Conservation (phyloP, 345 rosid species). For the Lumnitzera littorea region DNA sequence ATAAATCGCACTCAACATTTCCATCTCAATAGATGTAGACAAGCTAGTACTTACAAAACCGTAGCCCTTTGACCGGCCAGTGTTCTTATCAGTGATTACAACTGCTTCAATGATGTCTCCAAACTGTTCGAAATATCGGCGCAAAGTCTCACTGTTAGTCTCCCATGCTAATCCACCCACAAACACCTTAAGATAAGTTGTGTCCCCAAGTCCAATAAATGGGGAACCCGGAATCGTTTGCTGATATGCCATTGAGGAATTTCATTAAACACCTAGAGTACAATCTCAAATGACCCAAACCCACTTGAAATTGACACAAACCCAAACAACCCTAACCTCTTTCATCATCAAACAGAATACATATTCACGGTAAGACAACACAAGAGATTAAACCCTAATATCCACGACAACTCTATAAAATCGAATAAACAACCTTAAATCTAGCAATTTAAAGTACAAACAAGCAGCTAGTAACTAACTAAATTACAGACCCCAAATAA, state of each 20-base stretch:
- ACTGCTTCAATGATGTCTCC: conserved; percentile 39
- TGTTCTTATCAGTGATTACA: conserved; percentile 33
- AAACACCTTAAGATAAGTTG: conserved; percentile 26
- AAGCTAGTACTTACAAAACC: conserved; percentile 24
- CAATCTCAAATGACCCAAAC: neutral
- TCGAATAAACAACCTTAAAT: neutral
- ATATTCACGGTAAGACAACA: neutral
- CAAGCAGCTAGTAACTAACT: neutral
- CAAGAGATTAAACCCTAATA: too few relatives aligned
- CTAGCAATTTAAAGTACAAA: neutral
- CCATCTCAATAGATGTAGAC: too few relatives aligned
- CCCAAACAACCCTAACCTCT: neutral
- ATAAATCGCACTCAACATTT: neutral
- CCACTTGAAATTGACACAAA: conserved; percentile 5
- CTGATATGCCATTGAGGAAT: conserved; percentile 11
- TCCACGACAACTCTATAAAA: neutral
- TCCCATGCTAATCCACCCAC: conserved; percentile 42
- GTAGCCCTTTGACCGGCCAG: conserved; percentile 39
- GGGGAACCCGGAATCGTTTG: conserved; percentile 15
- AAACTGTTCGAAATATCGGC: conserved; percentile 29
- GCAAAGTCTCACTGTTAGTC: conserved; percentile 26
- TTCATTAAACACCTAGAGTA: neutral
- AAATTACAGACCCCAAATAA: too few relatives aligned
- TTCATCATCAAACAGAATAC: conserved; percentile 6
- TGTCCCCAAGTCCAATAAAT: conserved; percentile 18